Conservation (phyloP, 2,329 filamentous ascomycete species). For the Cercospora zeae-maydis region DNA sequence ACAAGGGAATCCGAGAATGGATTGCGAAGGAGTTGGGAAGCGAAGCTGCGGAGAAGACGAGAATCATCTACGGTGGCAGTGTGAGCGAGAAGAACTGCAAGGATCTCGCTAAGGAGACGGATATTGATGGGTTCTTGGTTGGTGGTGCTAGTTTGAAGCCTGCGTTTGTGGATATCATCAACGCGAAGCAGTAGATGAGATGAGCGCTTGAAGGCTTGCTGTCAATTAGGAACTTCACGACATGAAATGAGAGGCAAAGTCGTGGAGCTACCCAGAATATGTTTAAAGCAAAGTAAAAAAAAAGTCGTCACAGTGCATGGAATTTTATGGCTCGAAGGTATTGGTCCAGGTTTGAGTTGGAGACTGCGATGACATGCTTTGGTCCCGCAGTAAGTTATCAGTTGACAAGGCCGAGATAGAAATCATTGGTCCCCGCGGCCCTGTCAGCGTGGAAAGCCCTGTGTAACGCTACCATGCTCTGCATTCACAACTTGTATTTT, state of each 20-base stretch:
- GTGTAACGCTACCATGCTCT: not conserved
- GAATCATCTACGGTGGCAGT: conserved; percentile 94
- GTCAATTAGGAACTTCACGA: not conserved
- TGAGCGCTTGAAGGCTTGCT: not conserved
- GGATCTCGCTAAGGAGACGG: conserved; percentile 83
- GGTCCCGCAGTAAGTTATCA: too few species aligned
- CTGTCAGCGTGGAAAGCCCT: not conserved
- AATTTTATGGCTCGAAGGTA: not conserved
- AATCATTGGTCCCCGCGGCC: too few species aligned
- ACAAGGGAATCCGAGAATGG: conserved; percentile 88
- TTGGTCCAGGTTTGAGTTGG: not conserved
- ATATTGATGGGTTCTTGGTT: conserved; percentile 98
- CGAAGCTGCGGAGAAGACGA: conserved; percentile 77
- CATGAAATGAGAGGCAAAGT: not conserved
- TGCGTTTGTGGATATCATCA: conserved; percentile 74
- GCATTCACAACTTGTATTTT: not conserved
- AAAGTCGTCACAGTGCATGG: not conserved
- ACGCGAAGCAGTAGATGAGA: conserved; percentile 46
- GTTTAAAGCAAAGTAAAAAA: not conserved
- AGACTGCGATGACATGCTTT: too few species aligned
- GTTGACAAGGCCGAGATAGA: too few species aligned
- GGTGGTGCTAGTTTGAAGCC: conserved; percentile 96
- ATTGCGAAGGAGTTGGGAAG: conserved; percentile 69
- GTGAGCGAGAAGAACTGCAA: conserved; percentile 98
- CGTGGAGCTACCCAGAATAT: not conserved